phyloP scores from a whole-genome alignment of 1,284 basidiomycete species.

The Lentinula novae-zelandiae region DNA sequence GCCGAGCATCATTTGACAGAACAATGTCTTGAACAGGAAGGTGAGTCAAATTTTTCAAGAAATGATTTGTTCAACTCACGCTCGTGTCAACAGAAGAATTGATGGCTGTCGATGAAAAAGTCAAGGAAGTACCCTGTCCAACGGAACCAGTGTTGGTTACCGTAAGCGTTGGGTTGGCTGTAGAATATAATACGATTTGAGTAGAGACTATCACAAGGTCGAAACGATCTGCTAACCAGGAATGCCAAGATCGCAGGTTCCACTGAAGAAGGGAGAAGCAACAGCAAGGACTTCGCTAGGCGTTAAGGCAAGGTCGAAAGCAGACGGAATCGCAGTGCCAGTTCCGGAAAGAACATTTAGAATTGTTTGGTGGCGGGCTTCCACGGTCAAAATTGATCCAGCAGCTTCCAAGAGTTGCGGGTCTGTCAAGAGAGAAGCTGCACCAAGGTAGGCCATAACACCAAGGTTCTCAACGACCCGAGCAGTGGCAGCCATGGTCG shows the following conservation, averaged over 20 bases:
- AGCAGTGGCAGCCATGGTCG: constrained; percentile 72
- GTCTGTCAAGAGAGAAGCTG: constrained; percentile 60
- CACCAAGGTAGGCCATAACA: constrained; percentile 78
- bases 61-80: constrained; percentile 30
- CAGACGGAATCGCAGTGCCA: constrained; percentile 56
- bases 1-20: constrained; percentile 77
- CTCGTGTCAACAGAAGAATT: constrained; percentile 43
- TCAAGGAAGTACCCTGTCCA: constrained; percentile 53
- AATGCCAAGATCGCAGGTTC: constrained; percentile 61
- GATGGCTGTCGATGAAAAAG: constrained; percentile 56
- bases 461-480: constrained; percentile 80
- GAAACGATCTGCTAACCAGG: constrained; percentile 35
- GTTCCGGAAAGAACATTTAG: constrained; percentile 63
- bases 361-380: constrained; percentile 78
- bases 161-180: constrained; percentile 59
- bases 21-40: constrained; percentile 40
- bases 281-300: constrained; percentile 73
- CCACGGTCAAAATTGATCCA: constrained; percentile 76
- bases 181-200: constrained; percentile 2
- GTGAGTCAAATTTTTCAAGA: neutral
- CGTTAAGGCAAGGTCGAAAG: constrained; percentile 69
- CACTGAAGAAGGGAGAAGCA: constrained; percentile 69
- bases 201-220: neutral
- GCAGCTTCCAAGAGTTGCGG: constrained; percentile 66
- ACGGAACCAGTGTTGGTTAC: constrained; percentile 62